Percentiles rank a stretch among this genome's conserved stretches.
These are phyloP conservation scores for Globisporangium apiculatum DNA, from an alignment of 352 stramenopile genomes.

Conservation along the genomic window DNA sequence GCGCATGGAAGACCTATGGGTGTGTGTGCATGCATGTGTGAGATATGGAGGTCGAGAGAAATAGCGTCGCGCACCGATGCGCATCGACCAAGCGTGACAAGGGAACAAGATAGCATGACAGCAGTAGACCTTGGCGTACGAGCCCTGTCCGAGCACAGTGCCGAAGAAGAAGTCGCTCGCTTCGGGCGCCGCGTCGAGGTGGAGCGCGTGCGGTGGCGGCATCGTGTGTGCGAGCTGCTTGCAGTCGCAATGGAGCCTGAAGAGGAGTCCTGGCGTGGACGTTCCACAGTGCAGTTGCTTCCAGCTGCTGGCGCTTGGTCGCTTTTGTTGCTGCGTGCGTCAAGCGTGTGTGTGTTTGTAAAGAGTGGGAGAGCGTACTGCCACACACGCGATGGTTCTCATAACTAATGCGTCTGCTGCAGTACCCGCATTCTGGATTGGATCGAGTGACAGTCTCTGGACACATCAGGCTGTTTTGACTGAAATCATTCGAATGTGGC, in stretches of 20 bases:
- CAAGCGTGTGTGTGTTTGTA: not conserved
- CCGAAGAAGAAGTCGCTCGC: constrained; percentile 85
- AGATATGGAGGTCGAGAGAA: not conserved
- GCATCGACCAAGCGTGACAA: no score
- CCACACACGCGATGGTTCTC: not conserved
- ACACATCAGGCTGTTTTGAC: no score
- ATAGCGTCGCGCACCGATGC: no score
- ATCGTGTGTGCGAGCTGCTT: not conserved
- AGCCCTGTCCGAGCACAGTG: constrained; percentile 78
- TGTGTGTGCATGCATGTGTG: not conserved
- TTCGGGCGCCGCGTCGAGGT: constrained; percentile 59
- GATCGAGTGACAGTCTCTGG: not conserved
- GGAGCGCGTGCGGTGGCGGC: constrained; percentile 32
- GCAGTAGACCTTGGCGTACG: constrained; percentile 73
- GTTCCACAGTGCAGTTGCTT: no score
- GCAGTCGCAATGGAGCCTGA: not conserved
- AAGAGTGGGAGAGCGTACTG: not conserved
- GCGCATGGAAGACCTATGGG: constrained; percentile 77
- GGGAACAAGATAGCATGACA: no score
- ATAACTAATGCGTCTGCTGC: not conserved
- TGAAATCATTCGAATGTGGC: not conserved
- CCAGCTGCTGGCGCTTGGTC: not conserved
- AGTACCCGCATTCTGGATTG: not conserved
- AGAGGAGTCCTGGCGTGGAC: no score
- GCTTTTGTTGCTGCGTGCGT: not conserved